phyloP scores from a whole-genome alignment of 2,329 filamentous ascomycete species.

The Camillea tinctor region DNA sequence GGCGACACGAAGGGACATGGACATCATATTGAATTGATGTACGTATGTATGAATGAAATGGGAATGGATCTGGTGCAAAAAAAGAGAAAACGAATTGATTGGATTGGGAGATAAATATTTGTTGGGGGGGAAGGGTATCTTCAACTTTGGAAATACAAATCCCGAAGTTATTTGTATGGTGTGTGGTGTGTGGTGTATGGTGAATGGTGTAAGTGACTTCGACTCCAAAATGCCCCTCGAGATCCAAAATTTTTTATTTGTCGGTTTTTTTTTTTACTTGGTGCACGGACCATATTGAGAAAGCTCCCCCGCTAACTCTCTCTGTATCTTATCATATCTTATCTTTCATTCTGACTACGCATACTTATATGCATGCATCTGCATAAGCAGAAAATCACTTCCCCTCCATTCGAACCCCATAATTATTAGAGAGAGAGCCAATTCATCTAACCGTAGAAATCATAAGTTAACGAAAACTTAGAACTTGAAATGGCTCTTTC shows the following conservation, averaged over 20 bases:
- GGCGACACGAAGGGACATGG: conserved; percentile 65
- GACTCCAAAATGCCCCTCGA: conserved; percentile 8
- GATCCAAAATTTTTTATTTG: conserved; percentile 17
- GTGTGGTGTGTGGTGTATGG: conserved; percentile 14
- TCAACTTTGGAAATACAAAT: not conserved
- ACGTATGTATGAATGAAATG: too few species aligned
- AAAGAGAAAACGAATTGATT: not conserved
- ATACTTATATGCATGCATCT: too few species aligned
- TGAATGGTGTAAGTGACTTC: conserved; percentile 6
- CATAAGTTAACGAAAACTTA: too few species aligned
- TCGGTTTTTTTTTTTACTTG: not conserved
- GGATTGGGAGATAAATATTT: too few species aligned
- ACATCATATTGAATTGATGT: conserved; percentile 59
- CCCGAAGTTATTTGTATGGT: too few species aligned
- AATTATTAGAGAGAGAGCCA: too few species aligned
- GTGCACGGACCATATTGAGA: not conserved
- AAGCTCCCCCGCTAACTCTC: not conserved
- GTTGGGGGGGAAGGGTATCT: not conserved
- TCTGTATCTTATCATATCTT: not conserved
- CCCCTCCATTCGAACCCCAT: too few species aligned
- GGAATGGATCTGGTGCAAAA: not conserved
- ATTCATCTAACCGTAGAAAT: too few species aligned
- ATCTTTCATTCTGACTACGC: too few species aligned
- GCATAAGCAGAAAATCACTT: too few species aligned
- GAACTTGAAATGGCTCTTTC: too few species aligned